Conservation (phyloP, 805 yeast genomes). For the Pichia phayaonensis region DNA sequence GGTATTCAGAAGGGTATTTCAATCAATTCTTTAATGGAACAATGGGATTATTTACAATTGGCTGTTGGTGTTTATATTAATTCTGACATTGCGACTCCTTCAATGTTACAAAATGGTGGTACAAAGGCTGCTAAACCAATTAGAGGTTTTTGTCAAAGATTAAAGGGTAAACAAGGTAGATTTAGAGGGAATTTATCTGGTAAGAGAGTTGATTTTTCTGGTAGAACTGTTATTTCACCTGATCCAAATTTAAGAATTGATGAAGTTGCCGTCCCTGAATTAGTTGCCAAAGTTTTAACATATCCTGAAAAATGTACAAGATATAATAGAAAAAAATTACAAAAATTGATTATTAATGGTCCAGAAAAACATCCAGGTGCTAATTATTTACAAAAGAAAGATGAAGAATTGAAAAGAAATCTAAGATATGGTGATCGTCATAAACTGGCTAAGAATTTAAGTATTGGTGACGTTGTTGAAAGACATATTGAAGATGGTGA, state of each 20-base stretch:
- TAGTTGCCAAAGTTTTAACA: constrained; percentile 91
- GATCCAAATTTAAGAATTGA: constrained; percentile 94
- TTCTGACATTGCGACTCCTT: constrained; percentile 85
- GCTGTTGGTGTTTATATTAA: constrained; percentile 97
- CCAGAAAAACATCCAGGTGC: constrained; percentile 95
- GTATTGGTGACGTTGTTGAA: constrained; percentile 89
- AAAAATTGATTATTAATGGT: constrained; percentile 68
- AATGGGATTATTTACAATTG: constrained; percentile 95
- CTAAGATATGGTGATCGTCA: constrained; percentile 80
- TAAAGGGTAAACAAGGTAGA: constrained; percentile 98
- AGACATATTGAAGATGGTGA: constrained; percentile 97
- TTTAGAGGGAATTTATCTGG: constrained; percentile 97
- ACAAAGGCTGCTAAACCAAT: constrained; percentile 65
- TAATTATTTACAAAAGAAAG: constrained; percentile 74
- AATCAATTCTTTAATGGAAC: constrained; percentile 91
- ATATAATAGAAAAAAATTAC: constrained; percentile 75
- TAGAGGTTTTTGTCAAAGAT: constrained; percentile 92
- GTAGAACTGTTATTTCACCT: constrained; percentile 96
- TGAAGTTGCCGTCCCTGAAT: constrained; percentile 97
- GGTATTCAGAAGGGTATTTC: constrained; percentile 95
- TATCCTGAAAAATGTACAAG: constrained; percentile 93
- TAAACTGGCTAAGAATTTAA: constrained; percentile 67
- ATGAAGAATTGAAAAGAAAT: constrained; percentile 82
- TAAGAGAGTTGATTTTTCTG: constrained; percentile 97
- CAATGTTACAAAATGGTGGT: constrained; percentile 57